A percentile compares a stretch with the other conserved stretches of the same genome.
These are phyloP conservation scores for Aspergillus olivimuriae DNA, from an alignment of 495 filamentous ascomycete species.

Conservation along the genomic window DNA sequence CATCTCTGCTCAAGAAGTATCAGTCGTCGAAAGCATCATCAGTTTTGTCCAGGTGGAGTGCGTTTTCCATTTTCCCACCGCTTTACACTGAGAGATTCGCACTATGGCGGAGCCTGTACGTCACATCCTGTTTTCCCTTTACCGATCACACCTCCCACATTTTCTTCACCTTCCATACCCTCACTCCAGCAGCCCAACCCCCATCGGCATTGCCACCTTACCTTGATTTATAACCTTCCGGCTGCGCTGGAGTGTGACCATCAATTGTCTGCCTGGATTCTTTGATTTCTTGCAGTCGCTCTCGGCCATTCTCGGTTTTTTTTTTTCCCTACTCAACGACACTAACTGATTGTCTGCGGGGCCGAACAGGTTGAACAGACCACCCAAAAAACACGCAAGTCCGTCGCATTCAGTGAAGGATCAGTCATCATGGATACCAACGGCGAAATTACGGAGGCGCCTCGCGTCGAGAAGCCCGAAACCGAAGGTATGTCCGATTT, in stretches of 20 bases:
- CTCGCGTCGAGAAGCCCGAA: constrained; percentile 58
- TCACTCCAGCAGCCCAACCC: constrained; percentile 11
- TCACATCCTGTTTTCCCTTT: constrained; percentile 39
- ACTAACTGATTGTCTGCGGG: constrained; percentile 11
- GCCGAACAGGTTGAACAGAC: constrained; percentile 21
- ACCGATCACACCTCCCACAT: constrained; percentile 37
- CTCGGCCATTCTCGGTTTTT: constrained; percentile 1
- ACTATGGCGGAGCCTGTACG: constrained; percentile 48
- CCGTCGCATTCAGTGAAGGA: constrained; percentile 83
- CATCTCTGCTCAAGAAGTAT: constrained; percentile 9
- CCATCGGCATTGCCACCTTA: constrained; percentile 6
- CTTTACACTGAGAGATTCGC: constrained; percentile 1
- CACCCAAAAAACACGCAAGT: constrained; percentile 63
- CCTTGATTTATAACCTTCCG: background rate
- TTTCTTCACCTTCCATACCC: constrained; percentile 33
- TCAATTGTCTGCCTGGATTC: constrained; percentile 5
- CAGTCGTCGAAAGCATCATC: too few relatives aligned
- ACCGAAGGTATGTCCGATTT: constrained; percentile 58
- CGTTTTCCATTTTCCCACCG: background rate
- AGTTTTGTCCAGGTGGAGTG: constrained; percentile 12
- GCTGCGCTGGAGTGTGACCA: background rate
- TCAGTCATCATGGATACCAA: constrained; percentile 77
- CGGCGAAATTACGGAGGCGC: constrained; percentile 69
- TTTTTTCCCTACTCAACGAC: constrained; percentile 6
- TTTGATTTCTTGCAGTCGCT: constrained; percentile 7